Evolutionary conservation across 2,329 filamentous ascomycete genomes (phyloP), one percentile per base, ranked within the genome.

Genomic region (Calonectria crousiana): DNA sequence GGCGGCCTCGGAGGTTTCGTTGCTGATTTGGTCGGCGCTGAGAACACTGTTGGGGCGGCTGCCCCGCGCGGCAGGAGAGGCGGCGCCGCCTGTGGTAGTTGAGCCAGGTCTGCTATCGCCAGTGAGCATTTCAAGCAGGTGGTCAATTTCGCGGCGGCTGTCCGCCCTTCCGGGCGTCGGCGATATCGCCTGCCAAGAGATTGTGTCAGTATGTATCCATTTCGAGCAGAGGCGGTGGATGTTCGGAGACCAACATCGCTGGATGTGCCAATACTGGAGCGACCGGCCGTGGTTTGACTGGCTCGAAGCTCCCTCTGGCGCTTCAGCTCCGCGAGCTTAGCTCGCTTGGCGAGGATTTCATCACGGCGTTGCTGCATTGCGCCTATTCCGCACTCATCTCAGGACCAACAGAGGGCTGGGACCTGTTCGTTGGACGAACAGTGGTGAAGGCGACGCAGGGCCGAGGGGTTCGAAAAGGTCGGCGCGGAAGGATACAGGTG

Each of bases 321-420:
- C 88, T 98, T 98, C 78, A 99, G 91, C 90, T 98, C 97, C 65
- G 95, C 96, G 81, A 99, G 95, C 89, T 97, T 98, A 76, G 96
- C 96, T 89, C 95, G 96, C 88, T 99, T 99, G 79, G 95, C 96
- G 81, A 97, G 89, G 80, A 99, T 98, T 89, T 99, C 97, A 89
- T 98, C 95, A 88, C 95, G 94, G 81, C 96, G 94, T 89, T 96
- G 93, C 87, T 93, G 92, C 89, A 93, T 93, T 78, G 82, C 87
- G 85, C 75, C 82, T 76, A 82, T 79, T 83, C 81, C 80, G 82
- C 81, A 85, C 88, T 86, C 89, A 90, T 90, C 72, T 84, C 87
- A 85, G 83, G 85, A 84, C 81, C 75, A 73, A 73, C 73, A 74
- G 73, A 75, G 73, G 62, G 69, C 56, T 76, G 70, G 75, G 69